A percentile compares a stretch with the other conserved stretches of the same genome.
Conservation (phyloP, 2,329 filamentous ascomycete genomes). For the Seiridium cupressi region DNA sequence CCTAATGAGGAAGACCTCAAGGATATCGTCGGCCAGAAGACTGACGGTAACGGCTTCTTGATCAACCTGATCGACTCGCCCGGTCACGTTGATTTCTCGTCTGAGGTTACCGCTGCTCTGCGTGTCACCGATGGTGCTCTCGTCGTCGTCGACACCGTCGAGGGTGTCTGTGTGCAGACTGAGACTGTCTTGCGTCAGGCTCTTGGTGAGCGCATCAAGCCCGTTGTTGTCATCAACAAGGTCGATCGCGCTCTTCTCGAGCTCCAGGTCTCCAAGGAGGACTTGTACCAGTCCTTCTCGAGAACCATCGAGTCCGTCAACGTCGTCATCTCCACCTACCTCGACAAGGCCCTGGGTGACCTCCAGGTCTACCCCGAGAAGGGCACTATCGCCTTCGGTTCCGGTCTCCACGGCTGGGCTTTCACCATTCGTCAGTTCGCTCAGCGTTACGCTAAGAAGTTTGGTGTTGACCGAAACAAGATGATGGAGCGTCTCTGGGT, state of each 20-base stretch:
- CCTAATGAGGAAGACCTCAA: slow-evolving; percentile 82
- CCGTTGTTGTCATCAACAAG: slow-evolving; percentile 99
- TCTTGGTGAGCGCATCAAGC: slow-evolving; percentile 99
- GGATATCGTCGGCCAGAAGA: slow-evolving; percentile 87
- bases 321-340: slow-evolving; percentile 99
- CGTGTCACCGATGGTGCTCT: slow-evolving; percentile 99
- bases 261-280: slow-evolving; percentile 97
- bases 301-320: slow-evolving; percentile 99
- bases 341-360: slow-evolving; percentile 94
- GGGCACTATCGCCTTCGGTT: slow-evolving; percentile 98
- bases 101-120: slow-evolving; percentile 97
- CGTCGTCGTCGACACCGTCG: slow-evolving; percentile 98
- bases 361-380: slow-evolving; percentile 98
- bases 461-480: slow-evolving; percentile 99
- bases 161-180: slow-evolving; percentile 99
- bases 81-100: slow-evolving; percentile 99
- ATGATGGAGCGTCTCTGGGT: slow-evolving; percentile 99
- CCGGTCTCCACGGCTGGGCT: slow-evolving; percentile 99
- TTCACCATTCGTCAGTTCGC: slow-evolving; percentile 99
- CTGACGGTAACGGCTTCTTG: slow-evolving; percentile 93
- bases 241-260: slow-evolving; percentile 99
- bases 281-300: slow-evolving; percentile 99
- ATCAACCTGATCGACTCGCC: slow-evolving; percentile 99
- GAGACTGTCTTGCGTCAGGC: slow-evolving; percentile 99
- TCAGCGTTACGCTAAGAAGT: slow-evolving; percentile 96